Base-by-base conservation (phyloP, 1,284 basidiomycete genomes). In the Ustilago vetiveriae region DNA sequence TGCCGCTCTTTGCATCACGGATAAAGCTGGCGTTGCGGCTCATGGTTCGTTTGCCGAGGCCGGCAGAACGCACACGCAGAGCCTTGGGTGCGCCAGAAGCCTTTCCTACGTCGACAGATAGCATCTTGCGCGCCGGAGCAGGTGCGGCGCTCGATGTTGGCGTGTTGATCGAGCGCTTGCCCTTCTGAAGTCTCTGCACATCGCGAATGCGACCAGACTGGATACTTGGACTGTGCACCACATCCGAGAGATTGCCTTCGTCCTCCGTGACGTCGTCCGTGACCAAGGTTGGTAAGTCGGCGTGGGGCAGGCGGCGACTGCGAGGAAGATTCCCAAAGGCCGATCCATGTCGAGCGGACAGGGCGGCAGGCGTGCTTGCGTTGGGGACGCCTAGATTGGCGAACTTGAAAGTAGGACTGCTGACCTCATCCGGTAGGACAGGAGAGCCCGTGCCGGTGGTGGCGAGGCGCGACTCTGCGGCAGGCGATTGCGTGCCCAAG, bases 351-450 rank as follows among this genome's bases (percentile, higher is more conserved):
- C 53, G 51, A 17, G 37, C 46, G 22, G 63, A 58, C 9, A 59
- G 23, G 5, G 51, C 41, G 17, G 51, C 52, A 2, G 66, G 58
- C 21, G 59, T 63, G 55, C 59, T 63, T 2, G 68, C 53, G 16
- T 58, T 62, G 0, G 69, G 63, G 13, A 50, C 48, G 33, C 58
- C 55, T 0, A 67, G 44, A 8, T 70, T 53, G 39, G 60, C 46
- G 6, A 78, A 48, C 30, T 56, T 68, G 22, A 71, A 27, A 0
- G 73, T 75, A 2, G 75, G 75, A 46, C 73, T 76, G 47, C 75
- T 63, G 62, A 73, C 66, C 7, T 52, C 38, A 30, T 74, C 74
- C 16, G 51, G 33, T 16, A 75, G 33, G 17, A 63, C 27, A 16
- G 74, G 75, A 19, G 72, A 73, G 16, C 54, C 69, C 16, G 46